Base-by-base conservation (phyloP, 768 basidiomycete genomes). In the Phanerochaete carnosa region DNA sequence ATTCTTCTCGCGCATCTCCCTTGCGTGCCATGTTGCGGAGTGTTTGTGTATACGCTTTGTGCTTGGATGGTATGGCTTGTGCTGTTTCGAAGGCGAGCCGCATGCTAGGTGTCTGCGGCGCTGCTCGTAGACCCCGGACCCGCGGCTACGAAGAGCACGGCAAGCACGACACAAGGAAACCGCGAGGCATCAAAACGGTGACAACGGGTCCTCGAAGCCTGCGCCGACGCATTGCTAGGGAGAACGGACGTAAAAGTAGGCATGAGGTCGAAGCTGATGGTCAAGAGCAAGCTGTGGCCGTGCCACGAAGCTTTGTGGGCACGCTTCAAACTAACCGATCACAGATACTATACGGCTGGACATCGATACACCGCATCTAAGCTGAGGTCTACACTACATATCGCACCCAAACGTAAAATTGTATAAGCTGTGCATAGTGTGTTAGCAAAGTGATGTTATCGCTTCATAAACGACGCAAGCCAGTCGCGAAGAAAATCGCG, bases 141-240 rank as follows among this genome's bases (percentile, higher is more conserved):
- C 51, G 29, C 12, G 54, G 39, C 16, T 43, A 19, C 39, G 39
- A 43, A 19, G 8, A 43, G 19, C 39, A 43, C 19, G 39, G 39
- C 39, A 43, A 25, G 12, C 22, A 32, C 26, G 35, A 45, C 62
- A 62, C 66, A 67, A 64, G 61, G 52, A 22, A 61, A 58, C 63
- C 68, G 66, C 62, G 58, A 60, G 69, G 61, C 69, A 69, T 68
- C 67, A 70, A 55, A 62, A 29, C 57, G 57, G 53, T 25, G 28
- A 28, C 53, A 57, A 45, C 45, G 56, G 58, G 55, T 49, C 60
- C 53, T 37, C 35, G 59, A 25, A 15, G 19, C 58, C 53, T 58
- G 55, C 45, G 62, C 37, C 39, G 53, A 51, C 45, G 57, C 29
- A 7, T 28, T 33, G 26, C 32, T 35, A 37, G 30, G 32, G 22